Evolutionary conservation across 805 yeast species (phyloP).

Genomic region (Candida hispaniensis): DNA sequence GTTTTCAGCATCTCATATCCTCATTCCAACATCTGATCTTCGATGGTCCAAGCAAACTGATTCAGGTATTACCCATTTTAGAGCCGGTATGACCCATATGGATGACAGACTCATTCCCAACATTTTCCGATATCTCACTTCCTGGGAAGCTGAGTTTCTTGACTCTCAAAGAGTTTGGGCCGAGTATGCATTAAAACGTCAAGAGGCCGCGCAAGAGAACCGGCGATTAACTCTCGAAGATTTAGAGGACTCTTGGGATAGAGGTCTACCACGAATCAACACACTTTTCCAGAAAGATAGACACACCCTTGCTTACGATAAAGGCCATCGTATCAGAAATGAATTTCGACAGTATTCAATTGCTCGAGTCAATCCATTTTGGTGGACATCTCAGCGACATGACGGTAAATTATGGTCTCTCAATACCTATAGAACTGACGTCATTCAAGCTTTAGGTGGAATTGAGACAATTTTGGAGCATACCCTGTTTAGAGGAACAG

Average conservation of each 20-base stretch:
- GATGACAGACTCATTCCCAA: constrained; percentile 77
- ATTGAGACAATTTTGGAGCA: constrained; percentile 93
- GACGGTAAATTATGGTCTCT: constrained; percentile 95
- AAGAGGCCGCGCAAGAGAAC: constrained; percentile 75
- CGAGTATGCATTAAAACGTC: constrained; percentile 82
- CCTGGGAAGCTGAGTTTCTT: constrained; percentile 93
- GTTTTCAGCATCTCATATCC: constrained; percentile 92
- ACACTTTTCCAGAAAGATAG: constrained; percentile 92
- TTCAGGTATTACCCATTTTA: constrained; percentile 77
- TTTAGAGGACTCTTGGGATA: constrained; percentile 87
- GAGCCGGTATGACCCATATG: constrained; percentile 74
- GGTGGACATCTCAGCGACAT: constrained; percentile 93
- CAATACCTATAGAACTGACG: constrained; percentile 87
- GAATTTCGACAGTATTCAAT: constrained; percentile 66
- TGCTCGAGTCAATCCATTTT: constrained; percentile 72
- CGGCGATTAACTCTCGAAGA: constrained; percentile 86
- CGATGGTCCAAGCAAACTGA: constrained; percentile 90
- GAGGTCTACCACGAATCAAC: constrained; percentile 93
- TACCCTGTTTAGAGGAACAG: constrained; percentile 90
- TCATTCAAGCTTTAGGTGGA: constrained; percentile 95
- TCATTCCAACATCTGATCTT: constrained; percentile 88
- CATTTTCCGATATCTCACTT: constrained; percentile 77
- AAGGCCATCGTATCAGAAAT: constrained; percentile 79
- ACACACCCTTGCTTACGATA: constrained; percentile 87
- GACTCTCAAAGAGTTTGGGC: constrained; percentile 98